These are phyloP conservation scores for Cercospora sp. DNA, from an alignment of 2,329 filamentous ascomycete species.

Conservation along the genomic window DNA sequence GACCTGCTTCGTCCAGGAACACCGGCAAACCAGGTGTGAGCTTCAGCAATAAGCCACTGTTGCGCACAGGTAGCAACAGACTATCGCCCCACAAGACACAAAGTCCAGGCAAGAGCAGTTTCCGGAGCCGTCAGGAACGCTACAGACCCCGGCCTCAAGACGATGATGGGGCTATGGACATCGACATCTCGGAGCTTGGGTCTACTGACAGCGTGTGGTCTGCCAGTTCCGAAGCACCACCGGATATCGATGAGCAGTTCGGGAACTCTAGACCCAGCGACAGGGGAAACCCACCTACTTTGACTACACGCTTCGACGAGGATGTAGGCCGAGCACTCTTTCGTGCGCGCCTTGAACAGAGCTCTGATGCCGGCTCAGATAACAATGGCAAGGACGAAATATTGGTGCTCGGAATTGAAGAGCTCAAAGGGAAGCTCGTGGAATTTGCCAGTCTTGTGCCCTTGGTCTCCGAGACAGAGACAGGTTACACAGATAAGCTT, in stretches of 20 bases:
- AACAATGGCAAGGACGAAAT: conserved; percentile 13
- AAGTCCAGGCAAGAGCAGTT: conserved; percentile 2
- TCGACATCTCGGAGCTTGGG: not conserved
- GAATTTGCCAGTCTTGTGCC: not conserved
- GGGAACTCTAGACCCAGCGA: not conserved
- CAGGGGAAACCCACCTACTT: not conserved
- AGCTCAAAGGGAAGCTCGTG: conserved; percentile 1
- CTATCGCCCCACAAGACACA: not conserved
- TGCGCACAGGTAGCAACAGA: not conserved
- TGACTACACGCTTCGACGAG: not conserved
- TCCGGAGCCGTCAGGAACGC: not conserved
- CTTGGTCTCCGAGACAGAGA: not conserved
- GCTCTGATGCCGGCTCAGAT: not conserved
- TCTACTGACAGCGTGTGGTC: not conserved
- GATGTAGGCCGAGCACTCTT: not conserved
- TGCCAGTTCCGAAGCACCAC: not conserved
- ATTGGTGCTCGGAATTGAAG: conserved; percentile 3
- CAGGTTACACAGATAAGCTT: conserved; percentile 1
- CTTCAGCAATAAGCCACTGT: not conserved
- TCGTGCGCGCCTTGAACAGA: not conserved
- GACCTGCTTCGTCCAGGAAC: not conserved
- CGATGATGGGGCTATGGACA: not conserved
- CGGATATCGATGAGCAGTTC: not conserved
- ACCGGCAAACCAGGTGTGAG: not conserved
- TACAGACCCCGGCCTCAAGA: not conserved